phyloP scores from a whole-genome alignment of 75 land plant genomes.

The Larix kaempferi region DNA sequence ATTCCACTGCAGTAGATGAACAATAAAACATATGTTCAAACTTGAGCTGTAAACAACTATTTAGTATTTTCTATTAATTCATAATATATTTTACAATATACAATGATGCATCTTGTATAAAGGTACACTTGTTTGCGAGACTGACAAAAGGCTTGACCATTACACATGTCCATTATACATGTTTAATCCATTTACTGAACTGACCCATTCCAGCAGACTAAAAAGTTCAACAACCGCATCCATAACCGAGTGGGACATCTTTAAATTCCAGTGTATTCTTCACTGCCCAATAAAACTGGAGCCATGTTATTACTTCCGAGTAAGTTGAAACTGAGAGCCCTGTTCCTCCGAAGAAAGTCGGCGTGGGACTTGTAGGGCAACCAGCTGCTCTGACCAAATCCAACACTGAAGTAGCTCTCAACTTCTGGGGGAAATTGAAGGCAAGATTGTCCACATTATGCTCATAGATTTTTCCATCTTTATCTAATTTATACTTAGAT shows the following conservation, averaged over 20 bases:
- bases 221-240: slow-evolving; percentile 6
- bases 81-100: slow-evolving; percentile 7
- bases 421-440: slow-evolving; percentile 50
- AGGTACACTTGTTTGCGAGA: not conserved
- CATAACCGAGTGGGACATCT: slow-evolving; percentile 21
- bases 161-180: not conserved
- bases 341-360: slow-evolving; percentile 52
- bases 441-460: slow-evolving; percentile 81
- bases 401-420: slow-evolving; percentile 47
- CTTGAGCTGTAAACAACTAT: not conserved
- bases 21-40: not conserved
- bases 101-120: slow-evolving; percentile 1
- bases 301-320: slow-evolving; percentile 57
- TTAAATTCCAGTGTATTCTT: slow-evolving; percentile 44
- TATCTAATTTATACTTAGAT: slow-evolving; percentile 71
- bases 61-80: not conserved
- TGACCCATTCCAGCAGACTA: not conserved
- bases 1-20: no score
- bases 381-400: slow-evolving; percentile 72
- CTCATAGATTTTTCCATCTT: slow-evolving; percentile 79
- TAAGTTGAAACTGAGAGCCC: slow-evolving; percentile 5
- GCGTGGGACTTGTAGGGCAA: slow-evolving; percentile 68
- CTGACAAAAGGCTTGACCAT: not conserved
- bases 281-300: slow-evolving; percentile 70
- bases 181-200: not conserved